Conservation (phyloP, 176 grass and related monocot species). For the Eragrostis nindensis region DNA sequence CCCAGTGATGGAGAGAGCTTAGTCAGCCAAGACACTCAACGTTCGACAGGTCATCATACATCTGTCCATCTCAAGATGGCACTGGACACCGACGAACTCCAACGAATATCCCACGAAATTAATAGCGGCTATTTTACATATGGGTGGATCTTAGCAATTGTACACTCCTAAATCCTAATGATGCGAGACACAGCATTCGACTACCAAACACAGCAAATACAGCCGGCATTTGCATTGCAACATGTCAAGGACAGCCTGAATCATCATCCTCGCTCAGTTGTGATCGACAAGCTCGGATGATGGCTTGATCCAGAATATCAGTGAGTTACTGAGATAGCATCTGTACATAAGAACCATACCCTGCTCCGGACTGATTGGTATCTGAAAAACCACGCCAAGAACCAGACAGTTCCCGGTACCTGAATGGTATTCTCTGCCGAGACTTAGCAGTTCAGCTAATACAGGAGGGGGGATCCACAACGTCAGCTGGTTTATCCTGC, state of each 20-base stretch:
- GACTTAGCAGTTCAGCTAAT: slow-evolving; percentile 35
- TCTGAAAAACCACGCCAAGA: not conserved
- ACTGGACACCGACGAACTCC: not conserved
- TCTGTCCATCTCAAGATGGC: slow-evolving; percentile 6
- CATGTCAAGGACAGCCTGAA: slow-evolving; percentile 2
- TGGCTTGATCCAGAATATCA: slow-evolving; percentile 4
- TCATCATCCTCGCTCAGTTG: not conserved
- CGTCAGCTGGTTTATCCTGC: slow-evolving; percentile 42
- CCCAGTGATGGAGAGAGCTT: not conserved
- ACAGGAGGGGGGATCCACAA: slow-evolving; percentile 33
- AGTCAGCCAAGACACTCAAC: not conserved
- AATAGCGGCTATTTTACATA: slow-evolving; percentile 38
- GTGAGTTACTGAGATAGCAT: slow-evolving; percentile 24
- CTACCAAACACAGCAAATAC: slow-evolving; percentile 19
- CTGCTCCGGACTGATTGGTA: not conserved
- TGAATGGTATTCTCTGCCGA: not conserved
- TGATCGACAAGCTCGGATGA: slow-evolving; percentile 4
- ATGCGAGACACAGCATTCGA: slow-evolving; percentile 35
- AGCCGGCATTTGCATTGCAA: not conserved
- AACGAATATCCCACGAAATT: not conserved
- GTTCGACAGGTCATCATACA: not conserved
- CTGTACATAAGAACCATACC: slow-evolving; percentile 51
- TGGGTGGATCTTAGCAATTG: not conserved
- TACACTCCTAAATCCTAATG: not conserved
- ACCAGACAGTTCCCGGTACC: slow-evolving; percentile 14